phyloP scores from a whole-genome alignment of 2,329 filamentous ascomycete genomes.

The Cladosporium cucumerinum region DNA sequence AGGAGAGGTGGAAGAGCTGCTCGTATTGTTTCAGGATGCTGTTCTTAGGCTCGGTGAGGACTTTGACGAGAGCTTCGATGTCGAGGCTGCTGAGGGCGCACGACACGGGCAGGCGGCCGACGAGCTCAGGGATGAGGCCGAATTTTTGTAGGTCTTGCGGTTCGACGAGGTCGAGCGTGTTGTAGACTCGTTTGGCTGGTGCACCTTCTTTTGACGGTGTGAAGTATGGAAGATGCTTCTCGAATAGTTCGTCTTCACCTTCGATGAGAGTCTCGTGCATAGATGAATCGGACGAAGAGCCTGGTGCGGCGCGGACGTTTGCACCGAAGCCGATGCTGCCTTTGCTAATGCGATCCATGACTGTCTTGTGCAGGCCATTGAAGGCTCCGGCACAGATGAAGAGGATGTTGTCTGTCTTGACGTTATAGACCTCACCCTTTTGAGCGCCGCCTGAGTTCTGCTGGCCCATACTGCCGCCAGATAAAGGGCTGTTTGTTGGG shows the following conservation, averaged over 20 bases:
- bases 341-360: constrained; percentile 82
- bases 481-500: constrained; percentile 38
- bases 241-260: constrained; percentile 55
- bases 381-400: constrained; percentile 98
- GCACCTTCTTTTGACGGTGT: constrained; percentile 25
- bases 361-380: constrained; percentile 81
- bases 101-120: constrained; percentile 89
- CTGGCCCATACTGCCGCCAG: constrained; percentile 33
- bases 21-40: constrained; percentile 85
- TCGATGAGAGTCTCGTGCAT: constrained; percentile 57
- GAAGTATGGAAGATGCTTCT: constrained; percentile 50
- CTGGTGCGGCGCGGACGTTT: constrained; percentile 57
- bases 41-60: constrained; percentile 89
- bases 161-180: constrained; percentile 64
- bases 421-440: constrained; percentile 62
- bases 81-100: constrained; percentile 77
- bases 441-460: constrained; percentile 24
- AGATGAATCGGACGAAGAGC: constrained; percentile 39
- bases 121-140: constrained; percentile 87
- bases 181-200: constrained; percentile 61
- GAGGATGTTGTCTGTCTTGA: constrained; percentile 92
- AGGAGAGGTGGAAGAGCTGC: constrained; percentile 77
- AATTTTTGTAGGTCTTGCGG: constrained; percentile 67
- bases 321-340: constrained; percentile 89
- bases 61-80: constrained; percentile 68